Evolutionary conservation across 169 alveolate genomes (phyloP).

Genomic region (Neospora caninum): DNA sequence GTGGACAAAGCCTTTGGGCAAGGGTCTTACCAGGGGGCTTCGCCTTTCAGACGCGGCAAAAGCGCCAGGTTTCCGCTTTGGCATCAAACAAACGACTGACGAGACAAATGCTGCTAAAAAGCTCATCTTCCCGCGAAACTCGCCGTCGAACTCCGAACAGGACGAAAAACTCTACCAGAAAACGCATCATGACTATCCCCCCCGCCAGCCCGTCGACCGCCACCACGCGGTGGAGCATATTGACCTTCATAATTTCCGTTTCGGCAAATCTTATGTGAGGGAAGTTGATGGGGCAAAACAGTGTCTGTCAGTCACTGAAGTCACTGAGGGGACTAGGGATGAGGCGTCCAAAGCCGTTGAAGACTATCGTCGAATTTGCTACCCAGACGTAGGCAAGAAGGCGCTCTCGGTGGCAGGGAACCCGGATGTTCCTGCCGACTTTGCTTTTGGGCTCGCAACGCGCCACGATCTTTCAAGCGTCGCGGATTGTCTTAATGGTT

Average conservation of each 20-base stretch:
- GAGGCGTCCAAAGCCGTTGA: neutral
- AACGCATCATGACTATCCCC: neutral
- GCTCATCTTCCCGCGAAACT: neutral
- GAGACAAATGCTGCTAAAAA: constrained; percentile 24
- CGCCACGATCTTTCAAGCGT: neutral
- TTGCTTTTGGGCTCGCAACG: constrained; percentile 19
- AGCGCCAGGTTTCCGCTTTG: constrained; percentile 6
- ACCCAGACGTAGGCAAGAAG: constrained; percentile 22
- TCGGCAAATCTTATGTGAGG: neutral
- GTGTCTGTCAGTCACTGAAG: neutral
- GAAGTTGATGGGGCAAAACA: neutral
- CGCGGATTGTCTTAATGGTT: constrained; percentile 1
- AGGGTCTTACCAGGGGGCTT: neutral
- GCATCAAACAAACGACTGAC: constrained; percentile 31
- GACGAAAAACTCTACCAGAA: neutral
- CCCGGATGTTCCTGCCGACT: constrained; percentile 17
- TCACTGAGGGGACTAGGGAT: neutral
- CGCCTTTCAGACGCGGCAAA: constrained; percentile 1
- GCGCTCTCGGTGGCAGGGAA: neutral
- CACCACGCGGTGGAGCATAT: neutral
- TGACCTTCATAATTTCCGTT: neutral
- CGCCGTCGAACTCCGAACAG: neutral
- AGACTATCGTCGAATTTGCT: neutral
- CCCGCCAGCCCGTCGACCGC: neutral
- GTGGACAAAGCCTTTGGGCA: constrained; percentile 1